A percentile compares a stretch with the other conserved stretches of the same genome.
phyloP scores from a whole-genome alignment of 2,329 filamentous ascomycete species.

The Fonsecaea multimorphosa region DNA sequence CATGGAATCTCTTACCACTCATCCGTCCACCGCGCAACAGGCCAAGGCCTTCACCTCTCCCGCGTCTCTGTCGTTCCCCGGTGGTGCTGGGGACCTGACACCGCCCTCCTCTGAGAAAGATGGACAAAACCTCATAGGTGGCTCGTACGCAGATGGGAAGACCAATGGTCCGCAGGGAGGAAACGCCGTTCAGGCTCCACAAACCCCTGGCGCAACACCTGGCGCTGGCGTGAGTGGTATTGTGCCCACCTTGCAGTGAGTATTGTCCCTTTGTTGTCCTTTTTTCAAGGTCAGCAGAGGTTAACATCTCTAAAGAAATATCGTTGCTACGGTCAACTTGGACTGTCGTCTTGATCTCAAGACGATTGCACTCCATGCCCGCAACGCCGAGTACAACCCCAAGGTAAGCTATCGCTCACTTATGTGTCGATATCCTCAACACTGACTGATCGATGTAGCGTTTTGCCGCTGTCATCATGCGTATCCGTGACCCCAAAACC shows the following conservation, averaged over 20 bases:
- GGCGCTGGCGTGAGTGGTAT: slow-evolving; percentile 84
- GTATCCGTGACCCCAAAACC: slow-evolving; percentile 98
- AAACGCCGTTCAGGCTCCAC: slow-evolving; percentile 78
- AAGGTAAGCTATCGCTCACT: slow-evolving; percentile 69
- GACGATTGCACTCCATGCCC: slow-evolving; percentile 96
- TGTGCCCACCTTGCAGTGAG: slow-evolving; percentile 95
- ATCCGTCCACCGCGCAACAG: slow-evolving; percentile 88
- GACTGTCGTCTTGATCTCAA: slow-evolving; percentile 97
- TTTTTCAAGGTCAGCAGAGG: slow-evolving; percentile 53
- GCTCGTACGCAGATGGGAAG: slow-evolving; percentile 54
- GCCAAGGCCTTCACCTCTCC: slow-evolving; percentile 95
- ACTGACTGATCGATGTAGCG: slow-evolving; percentile 67
- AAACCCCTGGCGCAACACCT: slow-evolving; percentile 90
- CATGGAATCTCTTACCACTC: slow-evolving; percentile 91
- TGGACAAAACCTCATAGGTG: slow-evolving; percentile 56
- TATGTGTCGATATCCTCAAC: slow-evolving; percentile 17
- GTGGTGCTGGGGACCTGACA: slow-evolving; percentile 80
- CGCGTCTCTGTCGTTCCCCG: slow-evolving; percentile 89
- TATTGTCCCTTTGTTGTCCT: slow-evolving; percentile 61
- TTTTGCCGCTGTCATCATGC: slow-evolving; percentile 99
- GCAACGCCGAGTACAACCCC: slow-evolving; percentile 98
- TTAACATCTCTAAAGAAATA: slow-evolving; percentile 76
- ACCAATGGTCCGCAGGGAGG: slow-evolving; percentile 62
- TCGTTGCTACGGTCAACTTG: slow-evolving; percentile 97
- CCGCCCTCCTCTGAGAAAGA: slow-evolving; percentile 77